Evolutionary conservation across 495 filamentous ascomycete genomes (phyloP), one percentile per base, ranked within the genome.

Genomic region (Amphirosellinia nigrospora): DNA sequence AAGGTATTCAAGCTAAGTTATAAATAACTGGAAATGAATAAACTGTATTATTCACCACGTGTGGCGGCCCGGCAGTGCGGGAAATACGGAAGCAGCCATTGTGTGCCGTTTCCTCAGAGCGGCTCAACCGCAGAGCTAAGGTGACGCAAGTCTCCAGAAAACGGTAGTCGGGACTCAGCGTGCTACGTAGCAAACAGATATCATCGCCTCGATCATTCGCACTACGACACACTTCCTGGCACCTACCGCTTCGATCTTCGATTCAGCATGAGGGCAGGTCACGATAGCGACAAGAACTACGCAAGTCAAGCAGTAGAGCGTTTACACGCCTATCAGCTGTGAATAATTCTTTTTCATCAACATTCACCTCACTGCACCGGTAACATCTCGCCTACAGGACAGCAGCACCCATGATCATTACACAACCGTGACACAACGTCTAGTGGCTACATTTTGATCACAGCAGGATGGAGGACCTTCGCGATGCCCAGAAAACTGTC

Each of bases 381-480:
- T 36, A 9, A 21, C 43, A 19, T 30, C 21, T 30, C 11, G 16
- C 16, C 8, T n/a, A 21, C 28, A 7, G 32, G n/a, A 43, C 19
- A 52, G 1, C 19, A 34, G 6, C 38, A 4, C 21, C 36, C 7
- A 13, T 21, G 10, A 30, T 26, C 21, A 64, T 8, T 50, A 15
- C 41, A 64, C 9, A 6, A 19, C 26, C 43, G 30, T 28, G 13
- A 39, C 45, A 38, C 45, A 50, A 23, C 46, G n/a, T 53, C 63
- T 11, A 16, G 30, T 19, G 34, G 38, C 41, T 28, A 23, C 45
- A 28, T 30, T 5, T 52, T 28, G 10, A 41, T n/a, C 30, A 30
- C 9, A 34, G 10, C 46, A 68, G 38, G 43, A 77, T 77, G 75
- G 66, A 70, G n/a, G 75, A 77, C 41, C 48, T 77, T 48, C 73